Evolutionary conservation across 441 rosid species (phyloP), one percentile per base, ranked within the genome.

Genomic region (Geranium incanum): DNA sequence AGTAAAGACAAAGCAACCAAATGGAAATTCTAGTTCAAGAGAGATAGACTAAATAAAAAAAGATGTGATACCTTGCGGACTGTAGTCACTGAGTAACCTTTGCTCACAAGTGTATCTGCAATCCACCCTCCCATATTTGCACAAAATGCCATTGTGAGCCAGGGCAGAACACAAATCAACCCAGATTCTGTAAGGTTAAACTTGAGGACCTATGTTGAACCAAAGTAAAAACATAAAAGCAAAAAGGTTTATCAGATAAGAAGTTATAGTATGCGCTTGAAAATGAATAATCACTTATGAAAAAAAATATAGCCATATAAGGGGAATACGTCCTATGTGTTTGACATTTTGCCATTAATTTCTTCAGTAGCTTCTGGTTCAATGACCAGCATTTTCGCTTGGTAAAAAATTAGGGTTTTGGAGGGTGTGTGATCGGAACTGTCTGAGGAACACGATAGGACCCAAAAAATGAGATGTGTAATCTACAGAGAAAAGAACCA

Each of bases 71-170:
- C 98, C 98, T 93, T 91, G 52, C 97, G 93, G 76, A 93, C 97
- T 28, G 78, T 81, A 2, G 96, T 93, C 68, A 93, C 89, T 3
- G 98, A 85, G 33, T 70, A 71, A 68, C 98, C 98, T 80, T 75
- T 81, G 91, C 92, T 89, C 16, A 93, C 92, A 23, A 93, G 88
- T 68, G 97, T 89, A 79, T 93, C 95, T 0, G 97, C 96, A 38
- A 93, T 93, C 98, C 98, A 93, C 3, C 98, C 97, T 66, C 97
- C 97, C 68, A 86, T 73, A 76, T 93, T 93, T 55, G 98, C 95
- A 59, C 93, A 87, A 81, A 91, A 84, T 21, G 95, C 97, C 98
- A 93, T 91, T 12, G 97, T 89, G 79, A 93, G 84, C 96, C 97
- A 93, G 45, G 97, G 98, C 72, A 93, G 78, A 36, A 93, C 92